phyloP scores from a whole-genome alignment of 2,329 filamentous ascomycete genomes.

The Paraphoma chrysanthemicola region DNA sequence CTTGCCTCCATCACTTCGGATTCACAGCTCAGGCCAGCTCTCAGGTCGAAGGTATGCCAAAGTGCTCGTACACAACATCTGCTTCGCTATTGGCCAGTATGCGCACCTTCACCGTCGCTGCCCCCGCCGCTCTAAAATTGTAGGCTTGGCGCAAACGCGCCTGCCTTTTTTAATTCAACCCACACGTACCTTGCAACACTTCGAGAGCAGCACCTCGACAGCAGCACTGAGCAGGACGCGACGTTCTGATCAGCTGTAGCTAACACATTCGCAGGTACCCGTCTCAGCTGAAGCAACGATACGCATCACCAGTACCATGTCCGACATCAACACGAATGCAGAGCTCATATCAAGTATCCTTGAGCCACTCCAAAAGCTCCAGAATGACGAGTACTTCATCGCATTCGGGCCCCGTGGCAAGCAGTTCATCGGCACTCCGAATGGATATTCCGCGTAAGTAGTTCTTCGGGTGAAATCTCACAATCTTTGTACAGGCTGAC shows the following conservation, averaged over 20 bases:
- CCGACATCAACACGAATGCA: conserved; percentile 1
- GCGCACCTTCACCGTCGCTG: neutral
- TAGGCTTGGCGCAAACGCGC: conserved; percentile 22
- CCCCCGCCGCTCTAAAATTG: neutral
- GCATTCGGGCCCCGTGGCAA: conserved; percentile 29
- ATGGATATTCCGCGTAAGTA: conserved; percentile 36
- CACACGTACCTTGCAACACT: neutral
- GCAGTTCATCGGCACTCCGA: conserved; percentile 34
- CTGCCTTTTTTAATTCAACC: neutral
- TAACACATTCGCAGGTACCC: neutral
- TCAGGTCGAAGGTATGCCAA: too few relatives aligned
- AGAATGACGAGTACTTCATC: conserved; percentile 32
- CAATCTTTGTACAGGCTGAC: conserved; percentile 4
- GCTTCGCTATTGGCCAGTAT: too few relatives aligned
- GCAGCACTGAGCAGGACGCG: neutral
- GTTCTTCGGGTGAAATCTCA: neutral
- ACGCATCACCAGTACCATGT: conserved; percentile 4
- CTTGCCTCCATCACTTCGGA: too few relatives aligned
- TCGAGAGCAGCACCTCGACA: neutral
- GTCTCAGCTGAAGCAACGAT: neutral
- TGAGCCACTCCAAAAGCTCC: conserved; percentile 17
- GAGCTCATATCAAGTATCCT: conserved; percentile 14
- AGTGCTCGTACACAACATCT: too few relatives aligned
- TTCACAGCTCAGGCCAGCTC: too few relatives aligned
- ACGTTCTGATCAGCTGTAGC: neutral